Evolutionary conservation across 192 early-diverging fungal species (phyloP).

Genomic region (Backusella macrospora): DNA sequence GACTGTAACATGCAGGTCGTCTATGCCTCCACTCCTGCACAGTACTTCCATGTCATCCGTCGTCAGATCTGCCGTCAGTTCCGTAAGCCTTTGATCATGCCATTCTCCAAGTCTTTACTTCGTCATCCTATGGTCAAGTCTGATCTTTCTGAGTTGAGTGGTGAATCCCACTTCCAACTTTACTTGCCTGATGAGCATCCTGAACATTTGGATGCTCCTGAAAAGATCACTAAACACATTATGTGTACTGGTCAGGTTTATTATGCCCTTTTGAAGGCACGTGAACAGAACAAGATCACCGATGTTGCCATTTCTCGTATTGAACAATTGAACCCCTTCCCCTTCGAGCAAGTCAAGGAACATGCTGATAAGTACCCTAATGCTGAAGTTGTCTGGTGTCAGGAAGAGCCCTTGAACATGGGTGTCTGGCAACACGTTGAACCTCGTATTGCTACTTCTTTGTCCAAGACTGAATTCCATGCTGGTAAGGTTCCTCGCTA

Average conservation of each 20-base stretch:
- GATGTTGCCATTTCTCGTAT: constrained; percentile 91
- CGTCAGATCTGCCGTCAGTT: constrained; percentile 97
- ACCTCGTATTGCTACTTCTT: constrained; percentile 82
- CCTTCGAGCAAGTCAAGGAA: constrained; percentile 86
- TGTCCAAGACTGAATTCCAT: constrained; percentile 75
- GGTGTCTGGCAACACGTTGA: constrained; percentile 90
- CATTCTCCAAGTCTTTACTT: constrained; percentile 87
- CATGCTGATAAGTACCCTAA: constrained; percentile 90
- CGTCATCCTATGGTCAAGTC: constrained; percentile 94
- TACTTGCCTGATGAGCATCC: constrained; percentile 94
- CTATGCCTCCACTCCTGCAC: constrained; percentile 95
- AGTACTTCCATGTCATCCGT: constrained; percentile 96
- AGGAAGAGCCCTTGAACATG: constrained; percentile 96
- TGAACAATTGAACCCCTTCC: constrained; percentile 96
- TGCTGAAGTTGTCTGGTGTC: constrained; percentile 90
- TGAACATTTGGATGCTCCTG: constrained; percentile 72
- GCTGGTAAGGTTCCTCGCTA: constrained; percentile 45
- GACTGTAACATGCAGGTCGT: constrained; percentile 99
- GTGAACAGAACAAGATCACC: constrained; percentile 87
- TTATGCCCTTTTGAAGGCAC: constrained; percentile 87
- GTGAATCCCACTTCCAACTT: constrained; percentile 82
- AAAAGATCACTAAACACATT: constrained; percentile 90
- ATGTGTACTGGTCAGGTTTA: constrained; percentile 98
- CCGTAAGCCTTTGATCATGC: constrained; percentile 87
- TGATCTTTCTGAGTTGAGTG: constrained; percentile 77